Base-by-base conservation (phyloP, 331 rosid species). In the Prunus yedoensis region DNA sequence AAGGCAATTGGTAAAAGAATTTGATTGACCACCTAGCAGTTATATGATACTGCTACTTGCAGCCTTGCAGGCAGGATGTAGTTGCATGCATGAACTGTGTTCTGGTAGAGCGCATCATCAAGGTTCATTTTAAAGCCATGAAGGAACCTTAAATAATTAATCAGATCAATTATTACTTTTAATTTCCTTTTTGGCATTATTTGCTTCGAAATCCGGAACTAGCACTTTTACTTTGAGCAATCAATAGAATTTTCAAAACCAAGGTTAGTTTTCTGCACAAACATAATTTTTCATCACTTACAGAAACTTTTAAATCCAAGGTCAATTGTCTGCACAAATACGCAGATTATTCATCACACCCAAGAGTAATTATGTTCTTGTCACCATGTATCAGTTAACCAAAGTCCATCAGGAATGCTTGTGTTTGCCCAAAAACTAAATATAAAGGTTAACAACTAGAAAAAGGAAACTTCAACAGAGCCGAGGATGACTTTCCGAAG, bases 401-500 rank as follows among this genome's bases (percentile, higher is more conserved):
- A 23, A 49, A 57, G 76, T 77, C 57, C 47, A 38, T 32, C 59
- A 28, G 71, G 70, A 50, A 75, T 47, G 71, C 28, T 53, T 61
- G 56, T 27, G 27, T 45, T 47, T 38, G 75, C 47, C 83, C 77
- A 82, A 75, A 60, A 27, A 35, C 68, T 61, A 14, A 9, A 25
- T 63, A 15, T 23, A 2, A 28, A 32, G 46, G 35, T 23, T 62
- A 62, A 15, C 43, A 35, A 38, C 43, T 38, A 6, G 9, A 59
- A 28, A 28, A 38, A 4, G 10, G 30, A 30, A 72, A 27, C 60
- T 69, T 50, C 45, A 69, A 49, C 18, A 9, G 80, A 90, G 96
- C 93, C 91, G 85, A 90, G 93, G 96, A 90, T 32, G 96, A 90
- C 93, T 90, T 90, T 86, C 93, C 91, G 50, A 64, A 32, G 76